phyloP scores from a whole-genome alignment of 495 filamentous ascomycete genomes.

The Podospora australis region DNA sequence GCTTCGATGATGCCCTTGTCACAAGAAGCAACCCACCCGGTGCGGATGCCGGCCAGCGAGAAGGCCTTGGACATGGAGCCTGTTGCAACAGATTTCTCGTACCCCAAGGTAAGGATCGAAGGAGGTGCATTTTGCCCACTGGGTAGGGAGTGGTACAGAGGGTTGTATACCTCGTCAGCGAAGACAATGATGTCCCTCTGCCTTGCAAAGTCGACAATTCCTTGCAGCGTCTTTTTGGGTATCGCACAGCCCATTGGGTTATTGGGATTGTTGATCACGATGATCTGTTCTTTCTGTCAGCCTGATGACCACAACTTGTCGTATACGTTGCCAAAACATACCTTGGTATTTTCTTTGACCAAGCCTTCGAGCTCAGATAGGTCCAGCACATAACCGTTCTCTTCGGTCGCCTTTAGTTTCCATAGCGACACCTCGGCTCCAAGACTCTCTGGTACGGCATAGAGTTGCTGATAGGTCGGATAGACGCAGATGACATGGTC shows the following conservation, averaged over 20 bases:
- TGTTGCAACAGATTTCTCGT: conserved; percentile 63
- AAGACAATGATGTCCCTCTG: conserved; percentile 59
- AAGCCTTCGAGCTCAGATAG: conserved; percentile 59
- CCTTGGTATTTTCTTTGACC: conserved; percentile 70
- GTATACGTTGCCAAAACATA: not conserved
- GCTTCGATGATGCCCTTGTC: conserved; percentile 55
- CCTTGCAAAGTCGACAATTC: conserved; percentile 59
- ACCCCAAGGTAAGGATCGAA: conserved; percentile 59
- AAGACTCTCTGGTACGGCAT: conserved; percentile 65
- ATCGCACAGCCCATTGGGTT: conserved; percentile 79
- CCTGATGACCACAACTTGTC: not conserved
- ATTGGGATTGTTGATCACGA: conserved; percentile 70
- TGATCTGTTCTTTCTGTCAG: conserved; percentile 15
- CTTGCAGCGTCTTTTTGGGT: conserved; percentile 50
- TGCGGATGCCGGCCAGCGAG: conserved; percentile 72
- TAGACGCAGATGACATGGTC: conserved; percentile 89
- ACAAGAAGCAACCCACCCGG: conserved; percentile 77
- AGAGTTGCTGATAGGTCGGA: conserved; percentile 87
- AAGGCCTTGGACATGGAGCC: conserved; percentile 85
- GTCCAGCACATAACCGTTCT: conserved; percentile 62
- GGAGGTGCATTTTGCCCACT: conserved; percentile 20
- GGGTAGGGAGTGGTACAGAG: conserved; percentile 65
- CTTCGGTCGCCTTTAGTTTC: conserved; percentile 60
- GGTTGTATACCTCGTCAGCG: conserved; percentile 82
- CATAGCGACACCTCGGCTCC: conserved; percentile 79